Percentiles rank a stretch among this genome's conserved stretches.
These are phyloP conservation scores for Vigna trinervia DNA, from an alignment of 306 rosid species.

Conservation along the genomic window DNA sequence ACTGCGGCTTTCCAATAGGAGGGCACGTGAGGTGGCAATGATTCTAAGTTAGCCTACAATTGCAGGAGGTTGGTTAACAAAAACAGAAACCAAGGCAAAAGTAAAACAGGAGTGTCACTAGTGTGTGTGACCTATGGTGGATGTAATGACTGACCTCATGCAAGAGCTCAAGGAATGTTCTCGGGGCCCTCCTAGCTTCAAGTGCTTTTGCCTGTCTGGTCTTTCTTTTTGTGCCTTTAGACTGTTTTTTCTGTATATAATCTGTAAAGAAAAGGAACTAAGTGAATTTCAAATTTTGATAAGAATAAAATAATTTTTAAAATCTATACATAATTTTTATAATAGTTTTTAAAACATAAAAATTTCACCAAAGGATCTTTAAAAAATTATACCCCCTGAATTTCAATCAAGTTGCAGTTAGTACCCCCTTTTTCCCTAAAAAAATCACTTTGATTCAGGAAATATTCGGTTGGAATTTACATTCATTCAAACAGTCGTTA, in stretches of 20 bases:
- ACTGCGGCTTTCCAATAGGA: conserved; percentile 86
- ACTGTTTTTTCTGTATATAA: conserved; percentile 74
- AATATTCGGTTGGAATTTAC: neutral
- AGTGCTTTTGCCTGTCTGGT: conserved; percentile 97
- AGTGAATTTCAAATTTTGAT: neutral
- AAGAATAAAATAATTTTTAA: neutral
- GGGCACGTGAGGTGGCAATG: conserved; percentile 85
- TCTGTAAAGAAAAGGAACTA: conserved; percentile 44
- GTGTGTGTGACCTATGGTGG: neutral
- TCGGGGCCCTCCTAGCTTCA: conserved; percentile 92
- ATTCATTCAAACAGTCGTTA: neutral
- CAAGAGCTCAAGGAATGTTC: conserved; percentile 90
- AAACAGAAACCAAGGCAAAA: conserved; percentile 9
- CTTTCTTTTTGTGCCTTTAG: conserved; percentile 89
- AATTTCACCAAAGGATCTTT: neutral
- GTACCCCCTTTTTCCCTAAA: neutral
- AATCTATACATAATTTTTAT: neutral
- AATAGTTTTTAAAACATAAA: neutral
- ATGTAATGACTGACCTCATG: conserved; percentile 77
- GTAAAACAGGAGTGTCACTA: neutral
- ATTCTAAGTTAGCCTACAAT: conserved; percentile 79
- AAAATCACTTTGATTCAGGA: neutral
- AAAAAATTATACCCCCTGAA: neutral
- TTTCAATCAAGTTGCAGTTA: neutral
- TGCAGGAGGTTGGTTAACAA: neutral